phyloP scores from a whole-genome alignment of 257 asterid species.

The Plectranthus barbatus region DNA sequence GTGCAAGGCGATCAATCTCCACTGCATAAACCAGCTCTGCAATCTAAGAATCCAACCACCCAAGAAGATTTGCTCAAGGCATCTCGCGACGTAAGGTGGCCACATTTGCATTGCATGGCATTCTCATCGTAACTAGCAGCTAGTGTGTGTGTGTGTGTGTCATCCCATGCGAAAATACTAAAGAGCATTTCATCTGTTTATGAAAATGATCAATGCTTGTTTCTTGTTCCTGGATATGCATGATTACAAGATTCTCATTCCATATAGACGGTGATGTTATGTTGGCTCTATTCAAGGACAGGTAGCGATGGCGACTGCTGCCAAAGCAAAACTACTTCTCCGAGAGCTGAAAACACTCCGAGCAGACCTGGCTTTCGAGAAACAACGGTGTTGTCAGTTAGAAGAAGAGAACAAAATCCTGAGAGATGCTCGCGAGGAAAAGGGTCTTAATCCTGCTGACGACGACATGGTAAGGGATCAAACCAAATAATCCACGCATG shows the following conservation, averaged over 20 bases:
- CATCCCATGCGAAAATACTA: too few relatives aligned
- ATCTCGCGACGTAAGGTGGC: conserved; percentile 84
- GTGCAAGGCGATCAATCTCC: neutral
- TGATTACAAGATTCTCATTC: too few relatives aligned
- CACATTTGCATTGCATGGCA: neutral
- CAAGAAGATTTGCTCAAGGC: conserved; percentile 84
- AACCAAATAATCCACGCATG: too few relatives aligned
- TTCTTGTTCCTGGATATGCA: too few relatives aligned
- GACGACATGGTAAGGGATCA: conserved; percentile 99
- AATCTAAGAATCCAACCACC: conserved; percentile 31
- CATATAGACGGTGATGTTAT: too few relatives aligned
- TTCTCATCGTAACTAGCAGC: too few relatives aligned
- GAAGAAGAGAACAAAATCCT: conserved; percentile 86
- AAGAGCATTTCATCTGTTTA: too few relatives aligned
- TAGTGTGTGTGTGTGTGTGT: too few relatives aligned
- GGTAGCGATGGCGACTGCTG: conserved; percentile 99
- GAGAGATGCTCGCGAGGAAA: conserved; percentile 58
- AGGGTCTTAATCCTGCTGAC: conserved; percentile 59
- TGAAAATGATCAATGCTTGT: too few relatives aligned
- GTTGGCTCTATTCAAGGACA: neutral
- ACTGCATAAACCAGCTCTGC: conserved; percentile 20
- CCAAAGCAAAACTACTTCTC: conserved; percentile 82
- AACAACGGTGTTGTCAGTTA: conserved; percentile 69
- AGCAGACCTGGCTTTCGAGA: conserved; percentile 77
- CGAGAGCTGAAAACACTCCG: conserved; percentile 83